Evolutionary conservation across 2,329 filamentous ascomycete species (phyloP).

Genomic region (Talaromyces sp.): DNA sequence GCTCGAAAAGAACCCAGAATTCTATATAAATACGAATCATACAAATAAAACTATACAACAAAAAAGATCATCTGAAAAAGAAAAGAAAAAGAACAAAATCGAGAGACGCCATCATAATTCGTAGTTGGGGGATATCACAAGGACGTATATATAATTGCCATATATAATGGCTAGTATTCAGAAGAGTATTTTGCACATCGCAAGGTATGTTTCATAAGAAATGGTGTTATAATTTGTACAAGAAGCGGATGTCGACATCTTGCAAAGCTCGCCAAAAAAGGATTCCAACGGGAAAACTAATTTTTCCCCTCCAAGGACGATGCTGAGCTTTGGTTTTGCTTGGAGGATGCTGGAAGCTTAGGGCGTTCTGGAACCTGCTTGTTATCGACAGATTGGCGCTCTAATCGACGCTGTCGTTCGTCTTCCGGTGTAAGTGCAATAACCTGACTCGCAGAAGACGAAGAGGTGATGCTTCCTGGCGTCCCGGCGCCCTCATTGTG

Average conservation of each 20-base stretch:
- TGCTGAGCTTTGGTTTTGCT: neutral
- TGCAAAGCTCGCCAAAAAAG: neutral
- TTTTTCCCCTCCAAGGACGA: neutral
- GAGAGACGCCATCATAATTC: neutral
- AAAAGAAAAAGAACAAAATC: neutral
- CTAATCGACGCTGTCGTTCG: slow-evolving; percentile 2
- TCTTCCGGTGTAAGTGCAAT: slow-evolving; percentile 8
- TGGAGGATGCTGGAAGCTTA: neutral
- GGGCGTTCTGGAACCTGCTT: neutral
- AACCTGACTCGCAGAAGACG: slow-evolving; percentile 20
- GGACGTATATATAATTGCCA: neutral
- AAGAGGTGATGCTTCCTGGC: slow-evolving; percentile 21
- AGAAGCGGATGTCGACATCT: neutral
- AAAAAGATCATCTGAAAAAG: neutral
- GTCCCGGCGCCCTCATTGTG: slow-evolving; percentile 17
- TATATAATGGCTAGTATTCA: neutral
- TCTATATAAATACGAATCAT: neutral
- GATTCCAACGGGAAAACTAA: neutral
- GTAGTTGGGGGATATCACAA: neutral
- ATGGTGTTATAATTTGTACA: neutral
- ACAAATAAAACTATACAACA: neutral
- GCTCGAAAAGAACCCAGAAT: neutral
- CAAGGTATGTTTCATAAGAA: neutral
- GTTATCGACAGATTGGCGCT: neutral
- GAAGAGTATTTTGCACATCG: neutral